Evolutionary conservation across 2,329 filamentous ascomycete species (phyloP).

Genomic region (Colletotrichum cordylinicola): DNA sequence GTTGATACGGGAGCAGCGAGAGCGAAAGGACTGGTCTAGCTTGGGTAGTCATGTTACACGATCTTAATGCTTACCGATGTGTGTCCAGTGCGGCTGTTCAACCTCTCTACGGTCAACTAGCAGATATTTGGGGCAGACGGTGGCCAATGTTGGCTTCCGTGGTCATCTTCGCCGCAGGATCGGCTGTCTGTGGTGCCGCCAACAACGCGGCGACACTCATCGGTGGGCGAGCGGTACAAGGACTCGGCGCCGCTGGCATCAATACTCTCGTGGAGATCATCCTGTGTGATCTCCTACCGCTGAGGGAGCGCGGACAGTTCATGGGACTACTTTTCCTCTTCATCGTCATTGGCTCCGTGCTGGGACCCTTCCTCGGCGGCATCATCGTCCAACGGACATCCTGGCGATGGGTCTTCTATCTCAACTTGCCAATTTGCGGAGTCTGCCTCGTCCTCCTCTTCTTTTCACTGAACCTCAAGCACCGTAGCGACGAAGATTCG

Average conservation of each 20-base stretch:
- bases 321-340: conserved; percentile 42
- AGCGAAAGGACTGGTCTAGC: background rate
- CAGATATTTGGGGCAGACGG: conserved; percentile 30
- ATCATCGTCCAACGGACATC: conserved; percentile 29
- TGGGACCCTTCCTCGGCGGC: conserved; percentile 36
- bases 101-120: conserved; percentile 30
- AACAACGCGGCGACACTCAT: conserved; percentile 48
- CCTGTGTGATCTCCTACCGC: conserved; percentile 52
- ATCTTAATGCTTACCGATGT: background rate
- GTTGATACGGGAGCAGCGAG: background rate
- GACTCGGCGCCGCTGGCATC: conserved; percentile 31
- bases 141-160: conserved; percentile 20
- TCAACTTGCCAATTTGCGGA: conserved; percentile 41
- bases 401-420: conserved; percentile 51
- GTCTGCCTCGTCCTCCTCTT: conserved; percentile 24
- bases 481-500: conserved; percentile 13
- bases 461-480: conserved; percentile 27
- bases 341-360: conserved; percentile 39
- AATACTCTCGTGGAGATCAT: conserved; percentile 27
- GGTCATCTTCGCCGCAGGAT: conserved; percentile 28
- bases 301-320: conserved; percentile 43
- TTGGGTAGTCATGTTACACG: background rate
- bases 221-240: conserved; percentile 46
- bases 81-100: conserved; percentile 25
- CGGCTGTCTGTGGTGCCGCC: conserved; percentile 24